Evolutionary conservation across 2,329 filamentous ascomycete species (phyloP).

Genomic region (Aspergillus quadricinctus): DNA sequence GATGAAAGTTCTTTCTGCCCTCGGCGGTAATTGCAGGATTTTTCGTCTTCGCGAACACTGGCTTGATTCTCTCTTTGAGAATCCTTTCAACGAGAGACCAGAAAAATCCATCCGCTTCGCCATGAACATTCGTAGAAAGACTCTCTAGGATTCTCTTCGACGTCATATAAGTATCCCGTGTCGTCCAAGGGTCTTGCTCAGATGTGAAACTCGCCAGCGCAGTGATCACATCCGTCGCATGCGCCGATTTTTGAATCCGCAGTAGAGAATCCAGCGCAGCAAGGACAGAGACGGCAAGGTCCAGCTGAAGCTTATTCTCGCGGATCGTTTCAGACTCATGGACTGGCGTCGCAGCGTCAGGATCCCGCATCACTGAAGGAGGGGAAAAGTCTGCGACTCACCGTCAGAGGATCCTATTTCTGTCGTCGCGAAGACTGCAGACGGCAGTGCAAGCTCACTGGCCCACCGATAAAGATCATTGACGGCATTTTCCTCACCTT

Average conservation of each 20-base stretch:
- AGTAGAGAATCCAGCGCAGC: slow-evolving; percentile 14
- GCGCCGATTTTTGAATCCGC: slow-evolving; percentile 16
- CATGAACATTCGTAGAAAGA: slow-evolving; percentile 4
- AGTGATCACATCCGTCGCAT: slow-evolving; percentile 24
- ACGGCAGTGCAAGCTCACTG: slow-evolving; percentile 27
- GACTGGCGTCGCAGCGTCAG: slow-evolving; percentile 3
- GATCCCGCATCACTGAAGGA: background rate
- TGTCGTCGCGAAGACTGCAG: slow-evolving; percentile 25
- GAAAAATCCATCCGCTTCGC: slow-evolving; percentile 7
- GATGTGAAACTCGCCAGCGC: slow-evolving; percentile 31
- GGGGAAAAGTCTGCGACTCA: slow-evolving; percentile 2
- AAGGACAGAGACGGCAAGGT: slow-evolving; percentile 29
- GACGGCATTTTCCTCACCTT: slow-evolving; percentile 20
- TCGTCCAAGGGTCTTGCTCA: slow-evolving; percentile 34
- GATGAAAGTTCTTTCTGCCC: slow-evolving; percentile 43
- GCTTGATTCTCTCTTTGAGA: slow-evolving; percentile 31
- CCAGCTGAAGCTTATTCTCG: slow-evolving; percentile 21
- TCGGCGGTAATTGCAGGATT: slow-evolving; percentile 40
- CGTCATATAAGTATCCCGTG: slow-evolving; percentile 14
- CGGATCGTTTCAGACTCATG: slow-evolving; percentile 19
- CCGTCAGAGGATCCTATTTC: slow-evolving; percentile 21
- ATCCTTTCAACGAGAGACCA: slow-evolving; percentile 15
- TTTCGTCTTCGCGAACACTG: slow-evolving; percentile 39
- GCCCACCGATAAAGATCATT: slow-evolving; percentile 32
- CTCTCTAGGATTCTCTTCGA: slow-evolving; percentile 16